These are phyloP conservation scores for Monosporascus sp. DNA, from an alignment of 2,329 filamentous ascomycete species.

Conservation along the genomic window DNA sequence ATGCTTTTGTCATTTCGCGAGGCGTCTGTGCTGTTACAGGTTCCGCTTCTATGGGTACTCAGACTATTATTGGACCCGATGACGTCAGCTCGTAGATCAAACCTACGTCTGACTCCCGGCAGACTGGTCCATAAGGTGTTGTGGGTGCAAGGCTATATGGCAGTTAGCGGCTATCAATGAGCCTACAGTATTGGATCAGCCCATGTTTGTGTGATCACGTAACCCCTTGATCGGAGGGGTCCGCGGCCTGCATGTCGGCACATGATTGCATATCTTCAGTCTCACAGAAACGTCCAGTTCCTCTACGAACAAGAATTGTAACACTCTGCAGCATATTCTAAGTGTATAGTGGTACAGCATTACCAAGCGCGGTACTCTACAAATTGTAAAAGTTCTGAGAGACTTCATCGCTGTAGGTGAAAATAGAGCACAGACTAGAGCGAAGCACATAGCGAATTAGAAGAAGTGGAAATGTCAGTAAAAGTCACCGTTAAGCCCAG, in stretches of 20 bases:
- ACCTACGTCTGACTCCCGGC: not conserved
- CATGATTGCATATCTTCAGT: no score
- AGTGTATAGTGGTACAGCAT: no score
- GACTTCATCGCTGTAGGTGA: not conserved
- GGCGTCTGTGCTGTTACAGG: not conserved
- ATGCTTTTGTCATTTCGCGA: not conserved
- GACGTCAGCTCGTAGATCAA: not conserved
- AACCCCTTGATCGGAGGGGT: not conserved
- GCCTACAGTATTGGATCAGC: not conserved
- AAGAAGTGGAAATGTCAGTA: not conserved
- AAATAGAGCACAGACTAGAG: not conserved
- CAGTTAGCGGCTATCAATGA: not conserved
- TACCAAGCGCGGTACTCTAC: no score
- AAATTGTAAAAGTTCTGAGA: no score
- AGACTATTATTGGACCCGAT: not conserved
- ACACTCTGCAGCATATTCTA: no score
- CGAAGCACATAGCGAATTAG: not conserved
- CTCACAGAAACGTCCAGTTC: no score
- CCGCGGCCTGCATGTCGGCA: not conserved
- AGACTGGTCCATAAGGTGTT: not conserved
- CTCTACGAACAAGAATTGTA: no score
- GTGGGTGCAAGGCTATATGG: no score
- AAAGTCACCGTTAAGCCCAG: not conserved
- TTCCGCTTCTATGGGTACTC: not conserved
- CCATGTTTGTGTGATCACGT: not conserved